These are phyloP conservation scores for Penicillium olsonii DNA, from an alignment of 2,329 filamentous ascomycete genomes.

Conservation along the genomic window DNA sequence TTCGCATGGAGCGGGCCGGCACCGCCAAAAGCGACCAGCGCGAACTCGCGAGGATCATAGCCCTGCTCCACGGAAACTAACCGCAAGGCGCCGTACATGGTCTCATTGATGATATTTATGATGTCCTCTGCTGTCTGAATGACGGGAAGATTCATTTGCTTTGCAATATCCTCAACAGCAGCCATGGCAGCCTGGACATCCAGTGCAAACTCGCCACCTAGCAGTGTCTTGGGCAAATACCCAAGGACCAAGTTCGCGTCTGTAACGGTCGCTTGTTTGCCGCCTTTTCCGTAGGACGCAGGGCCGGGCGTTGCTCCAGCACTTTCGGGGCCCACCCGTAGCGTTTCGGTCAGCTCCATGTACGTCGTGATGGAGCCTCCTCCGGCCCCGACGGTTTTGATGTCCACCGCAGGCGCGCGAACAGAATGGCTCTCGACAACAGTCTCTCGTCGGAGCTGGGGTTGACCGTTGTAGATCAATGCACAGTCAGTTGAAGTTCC, in stretches of 20 bases:
- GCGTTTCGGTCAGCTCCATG: slow-evolving; percentile 49
- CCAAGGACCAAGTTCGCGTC: slow-evolving; percentile 53
- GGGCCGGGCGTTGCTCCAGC: slow-evolving; percentile 52
- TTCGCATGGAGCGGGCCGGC: slow-evolving; percentile 56
- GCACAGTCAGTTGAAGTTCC: slow-evolving; percentile 54
- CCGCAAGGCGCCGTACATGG: slow-evolving; percentile 54
- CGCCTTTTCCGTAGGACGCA: slow-evolving; percentile 53
- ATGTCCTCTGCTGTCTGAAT: slow-evolving; percentile 51
- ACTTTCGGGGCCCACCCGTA: slow-evolving; percentile 55
- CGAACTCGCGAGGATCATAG: slow-evolving; percentile 54
- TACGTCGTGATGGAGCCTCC: slow-evolving; percentile 53
- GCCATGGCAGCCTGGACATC: slow-evolving; percentile 45
- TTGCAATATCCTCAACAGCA: slow-evolving; percentile 47
- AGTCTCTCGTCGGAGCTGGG: slow-evolving; percentile 49
- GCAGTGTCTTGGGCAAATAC: slow-evolving; percentile 49
- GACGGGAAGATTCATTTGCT: slow-evolving; percentile 48
- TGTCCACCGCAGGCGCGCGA: slow-evolving; percentile 51
- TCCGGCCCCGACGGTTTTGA: slow-evolving; percentile 53
- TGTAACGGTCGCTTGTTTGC: slow-evolving; percentile 50
- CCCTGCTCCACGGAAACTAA: slow-evolving; percentile 56
- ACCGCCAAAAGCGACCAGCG: slow-evolving; percentile 54
- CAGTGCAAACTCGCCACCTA: slow-evolving; percentile 50
- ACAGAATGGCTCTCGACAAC: slow-evolving; percentile 48
- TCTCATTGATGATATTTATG: slow-evolving; percentile 53
- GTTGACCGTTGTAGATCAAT: slow-evolving; percentile 46